phyloP scores from a whole-genome alignment of 345 rosid genomes.

The Eucalyptus leucophloia region DNA sequence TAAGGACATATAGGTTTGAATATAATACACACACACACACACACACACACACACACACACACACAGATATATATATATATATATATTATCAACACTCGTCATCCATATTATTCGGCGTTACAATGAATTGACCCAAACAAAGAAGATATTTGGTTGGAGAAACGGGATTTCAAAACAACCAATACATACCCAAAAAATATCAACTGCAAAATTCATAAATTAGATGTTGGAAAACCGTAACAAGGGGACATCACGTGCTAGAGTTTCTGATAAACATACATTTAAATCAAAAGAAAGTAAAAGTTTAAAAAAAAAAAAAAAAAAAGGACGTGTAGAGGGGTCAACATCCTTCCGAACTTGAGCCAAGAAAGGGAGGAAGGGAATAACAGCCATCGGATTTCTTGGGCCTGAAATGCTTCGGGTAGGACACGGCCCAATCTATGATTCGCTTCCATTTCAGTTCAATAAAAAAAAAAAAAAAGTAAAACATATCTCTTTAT shows the following conservation, averaged over 20 bases:
- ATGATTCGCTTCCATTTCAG: background rate
- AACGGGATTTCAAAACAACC: background rate
- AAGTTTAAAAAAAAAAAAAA: too few relatives aligned
- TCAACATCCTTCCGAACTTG: background rate
- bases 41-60: fast-evolving
- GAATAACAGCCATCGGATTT: background rate
- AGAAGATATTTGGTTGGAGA: too few relatives aligned
- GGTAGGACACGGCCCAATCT: background rate
- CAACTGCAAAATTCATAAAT: background rate
- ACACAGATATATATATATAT: too few relatives aligned
- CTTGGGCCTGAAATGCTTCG: background rate
- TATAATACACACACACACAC: too few relatives aligned
- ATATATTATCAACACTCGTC: too few relatives aligned
- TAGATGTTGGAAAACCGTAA: background rate
- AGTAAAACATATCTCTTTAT: background rate
- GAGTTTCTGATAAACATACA: background rate
- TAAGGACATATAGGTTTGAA: too few relatives aligned
- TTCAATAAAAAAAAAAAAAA: too few relatives aligned
- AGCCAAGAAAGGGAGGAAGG: background rate
- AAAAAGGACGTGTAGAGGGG: background rate
- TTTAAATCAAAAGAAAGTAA: background rate
- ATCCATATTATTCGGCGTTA: too few relatives aligned
- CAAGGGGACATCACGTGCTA: background rate
- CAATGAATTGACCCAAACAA: too few relatives aligned
- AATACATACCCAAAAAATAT: background rate